phyloP scores from a whole-genome alignment of 139 green algal genomes.

The Coelastrella sp. region DNA sequence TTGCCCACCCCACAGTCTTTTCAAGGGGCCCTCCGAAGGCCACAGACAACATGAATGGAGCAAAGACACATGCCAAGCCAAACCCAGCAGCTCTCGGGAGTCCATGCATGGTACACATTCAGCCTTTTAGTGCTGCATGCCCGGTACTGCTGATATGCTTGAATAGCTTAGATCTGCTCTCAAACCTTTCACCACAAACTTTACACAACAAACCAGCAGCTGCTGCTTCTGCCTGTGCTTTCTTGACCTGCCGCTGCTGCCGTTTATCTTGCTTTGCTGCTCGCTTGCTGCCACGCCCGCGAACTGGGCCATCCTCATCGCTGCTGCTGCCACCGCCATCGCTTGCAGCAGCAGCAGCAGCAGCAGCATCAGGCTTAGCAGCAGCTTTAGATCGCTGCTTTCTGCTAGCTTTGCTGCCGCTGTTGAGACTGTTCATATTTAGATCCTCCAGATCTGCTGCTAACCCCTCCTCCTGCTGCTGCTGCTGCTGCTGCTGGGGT shows the following conservation, averaged over 20 bases:
- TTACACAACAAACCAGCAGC: constrained; percentile 54
- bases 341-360: not conserved
- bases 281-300: not conserved
- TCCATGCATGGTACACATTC: not conserved
- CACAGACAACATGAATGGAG: too few species aligned
- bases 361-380: not conserved
- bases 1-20: too few species aligned
- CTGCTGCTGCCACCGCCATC: constrained; percentile 2
- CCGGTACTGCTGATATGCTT: constrained; percentile 53
- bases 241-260: constrained; percentile 48
- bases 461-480: constrained; percentile 11
- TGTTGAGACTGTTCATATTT: not conserved
- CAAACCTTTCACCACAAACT: constrained; percentile 71
- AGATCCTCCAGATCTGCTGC: not conserved
- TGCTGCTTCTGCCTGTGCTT: constrained; percentile 53
- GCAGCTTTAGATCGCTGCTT: constrained; percentile 10
- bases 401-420: constrained; percentile 64
- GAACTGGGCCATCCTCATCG: not conserved
- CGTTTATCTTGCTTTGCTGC: constrained; percentile 38
- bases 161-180: constrained; percentile 78
- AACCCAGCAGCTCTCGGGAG: not conserved
- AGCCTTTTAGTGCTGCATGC: constrained; percentile 66
- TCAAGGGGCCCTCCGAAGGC: too few species aligned
- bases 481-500: constrained; percentile 9
- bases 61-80: too few species aligned